phyloP scores from a whole-genome alignment of 1,139 yeast genomes.

The Cylindricascospora bacillispora region DNA sequence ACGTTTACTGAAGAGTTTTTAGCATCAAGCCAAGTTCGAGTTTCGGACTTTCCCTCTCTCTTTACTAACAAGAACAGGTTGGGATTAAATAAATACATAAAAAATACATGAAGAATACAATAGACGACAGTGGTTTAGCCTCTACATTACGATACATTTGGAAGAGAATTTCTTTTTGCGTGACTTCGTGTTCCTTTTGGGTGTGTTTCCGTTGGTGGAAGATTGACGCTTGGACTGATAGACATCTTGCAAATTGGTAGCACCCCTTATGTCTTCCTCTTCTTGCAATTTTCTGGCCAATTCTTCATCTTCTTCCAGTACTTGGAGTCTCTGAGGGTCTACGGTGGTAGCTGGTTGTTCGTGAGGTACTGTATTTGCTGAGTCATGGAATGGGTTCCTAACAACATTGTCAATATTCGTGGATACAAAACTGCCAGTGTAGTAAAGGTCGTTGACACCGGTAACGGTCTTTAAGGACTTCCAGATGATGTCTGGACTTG shows the following conservation, averaged over 20 bases:
- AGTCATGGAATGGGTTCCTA: constrained; percentile 12
- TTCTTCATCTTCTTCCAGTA: constrained; percentile 18
- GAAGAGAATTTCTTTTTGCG: too few relatives aligned
- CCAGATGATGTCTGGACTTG: constrained; percentile 51
- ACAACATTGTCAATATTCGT: constrained; percentile 1
- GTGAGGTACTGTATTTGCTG: too few relatives aligned
- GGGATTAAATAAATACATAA: too few relatives aligned
- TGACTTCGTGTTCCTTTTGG: too few relatives aligned
- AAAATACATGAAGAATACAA: too few relatives aligned
- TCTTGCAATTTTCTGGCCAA: constrained; percentile 22
- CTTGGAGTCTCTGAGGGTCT: constrained; percentile 3
- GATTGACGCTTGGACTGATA: constrained; percentile 3
- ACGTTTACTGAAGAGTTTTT: too few relatives aligned
- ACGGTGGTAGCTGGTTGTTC: neutral
- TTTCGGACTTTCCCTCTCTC: too few relatives aligned
- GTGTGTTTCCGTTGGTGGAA: too few relatives aligned
- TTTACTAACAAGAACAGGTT: too few relatives aligned
- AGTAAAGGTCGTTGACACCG: constrained; percentile 56
- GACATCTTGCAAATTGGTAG: constrained; percentile 9
- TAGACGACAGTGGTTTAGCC: too few relatives aligned
- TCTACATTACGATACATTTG: too few relatives aligned
- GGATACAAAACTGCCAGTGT: constrained; percentile 48
- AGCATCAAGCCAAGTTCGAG: too few relatives aligned
- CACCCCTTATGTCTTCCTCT: constrained; percentile 20
- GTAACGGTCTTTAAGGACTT: constrained; percentile 53